Evolutionary conservation across 805 yeast genomes (phyloP), one percentile per base, ranked within the genome.

Genomic region (Kluyveromyces wickerhamii): DNA sequence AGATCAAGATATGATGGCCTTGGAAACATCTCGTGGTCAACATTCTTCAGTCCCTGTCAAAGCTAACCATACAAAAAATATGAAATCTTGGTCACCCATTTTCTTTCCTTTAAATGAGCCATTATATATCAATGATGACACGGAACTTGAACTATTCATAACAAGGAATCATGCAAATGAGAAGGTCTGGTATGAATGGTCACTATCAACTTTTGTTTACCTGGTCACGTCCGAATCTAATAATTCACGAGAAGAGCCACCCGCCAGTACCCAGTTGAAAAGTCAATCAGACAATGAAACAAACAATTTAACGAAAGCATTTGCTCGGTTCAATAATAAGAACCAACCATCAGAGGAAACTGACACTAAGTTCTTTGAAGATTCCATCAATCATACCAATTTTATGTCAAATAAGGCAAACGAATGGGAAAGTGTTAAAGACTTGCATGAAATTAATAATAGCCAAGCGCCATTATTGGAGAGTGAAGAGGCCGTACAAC

Each of bases 141-240:
- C 74, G 7, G 80, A 72, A 38, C 43, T 79, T 4, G 72, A 71
- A 24, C 51, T 77, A 0, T 65, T 68, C 22, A 47, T 78, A 25
- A 67, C 74, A 49, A 59, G 87, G 36, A 67, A 62, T 22, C 42
- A 43, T 30, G 36, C 43, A 7, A 51, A 51, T 7, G 49, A 54
- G 1, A 57, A 56, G 29, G 72, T 74, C 2, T 78, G 86, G 86
- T 79, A 79, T 44, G 80, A 75, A 40, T 80, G 87, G 86, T 60
- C 72, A 0, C 47, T 67, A 14, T 79, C 76, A 46, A 61, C 71
- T 4, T 75, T 66, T 45, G 60, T 72, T 21, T 69, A 70, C 37
- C 44, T 63, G 11, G 59, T 58, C 3, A 39, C 35, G 5, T 44
- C 34, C 17, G 31, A 33, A 12, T 35, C 43, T 4, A 36, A 31